Conservation (phyloP, 2,329 filamentous ascomycete species). For the Blumeria graminis region DNA sequence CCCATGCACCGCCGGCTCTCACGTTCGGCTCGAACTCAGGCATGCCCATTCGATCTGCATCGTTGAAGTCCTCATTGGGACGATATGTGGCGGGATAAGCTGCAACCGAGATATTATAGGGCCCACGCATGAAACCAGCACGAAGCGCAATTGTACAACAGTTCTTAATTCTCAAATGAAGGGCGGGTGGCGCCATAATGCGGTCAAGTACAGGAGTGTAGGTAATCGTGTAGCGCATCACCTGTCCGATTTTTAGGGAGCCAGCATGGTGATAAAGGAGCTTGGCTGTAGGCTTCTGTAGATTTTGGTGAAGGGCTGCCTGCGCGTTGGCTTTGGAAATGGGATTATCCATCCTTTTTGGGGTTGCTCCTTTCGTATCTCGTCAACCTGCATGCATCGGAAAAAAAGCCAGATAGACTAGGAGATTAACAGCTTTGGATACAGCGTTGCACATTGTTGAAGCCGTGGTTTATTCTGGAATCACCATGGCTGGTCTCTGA, state of each 20-base stretch:
- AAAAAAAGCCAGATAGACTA: too few species aligned
- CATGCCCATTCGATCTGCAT: conserved; percentile 44
- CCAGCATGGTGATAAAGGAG: conserved; percentile 77
- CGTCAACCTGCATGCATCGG: too few species aligned
- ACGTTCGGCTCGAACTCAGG: conserved; percentile 92
- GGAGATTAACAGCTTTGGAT: too few species aligned
- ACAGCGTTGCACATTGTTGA: too few species aligned
- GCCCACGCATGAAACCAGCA: conserved; percentile 87
- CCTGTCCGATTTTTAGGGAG: conserved; percentile 80
- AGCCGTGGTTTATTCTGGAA: too few species aligned
- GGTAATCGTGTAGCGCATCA: conserved; percentile 75
- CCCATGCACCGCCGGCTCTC: conserved; percentile 79
- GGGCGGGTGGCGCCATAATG: conserved; percentile 63
- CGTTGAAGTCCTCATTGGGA: conserved; percentile 53
- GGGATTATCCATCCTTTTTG: too few species aligned
- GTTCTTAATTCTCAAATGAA: conserved; percentile 79
- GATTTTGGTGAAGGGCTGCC: conserved; percentile 1
- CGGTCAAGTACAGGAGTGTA: conserved; percentile 78
- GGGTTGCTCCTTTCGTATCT: too few species aligned
- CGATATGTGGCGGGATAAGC: conserved; percentile 68
- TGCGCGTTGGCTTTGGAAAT: too few species aligned
- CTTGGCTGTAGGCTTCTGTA: conserved; percentile 27
- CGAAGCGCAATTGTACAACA: conserved; percentile 73
- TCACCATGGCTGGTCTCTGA: too few species aligned
- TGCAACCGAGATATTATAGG: conserved; percentile 72